Evolutionary conservation across 2,329 filamentous ascomycete genomes (phyloP).

Genomic region (Thelonectria blattea): DNA sequence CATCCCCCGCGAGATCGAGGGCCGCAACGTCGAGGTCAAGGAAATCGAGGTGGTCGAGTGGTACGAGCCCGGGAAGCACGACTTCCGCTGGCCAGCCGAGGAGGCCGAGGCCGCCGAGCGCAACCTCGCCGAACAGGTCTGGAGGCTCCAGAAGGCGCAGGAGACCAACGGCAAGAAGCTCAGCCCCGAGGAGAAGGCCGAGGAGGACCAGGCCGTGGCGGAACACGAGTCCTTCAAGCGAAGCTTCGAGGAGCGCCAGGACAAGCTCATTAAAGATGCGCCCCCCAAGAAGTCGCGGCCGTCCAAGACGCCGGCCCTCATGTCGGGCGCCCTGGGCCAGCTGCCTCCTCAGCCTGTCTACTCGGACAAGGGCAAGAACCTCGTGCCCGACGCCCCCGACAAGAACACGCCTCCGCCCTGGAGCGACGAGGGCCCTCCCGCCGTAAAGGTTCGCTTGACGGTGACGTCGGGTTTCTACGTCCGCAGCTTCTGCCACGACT

Average conservation of each 20-base stretch:
- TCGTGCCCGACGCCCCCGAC: constrained; percentile 56
- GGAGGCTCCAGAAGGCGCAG: constrained; percentile 65
- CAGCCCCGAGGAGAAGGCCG: constrained; percentile 60
- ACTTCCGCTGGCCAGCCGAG: constrained; percentile 77
- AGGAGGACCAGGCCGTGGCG: constrained; percentile 60
- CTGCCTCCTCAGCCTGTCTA: constrained; percentile 55
- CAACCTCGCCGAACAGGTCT: constrained; percentile 75
- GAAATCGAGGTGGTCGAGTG: constrained; percentile 85
- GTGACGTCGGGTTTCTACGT: constrained; percentile 98
- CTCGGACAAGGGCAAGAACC: constrained; percentile 54
- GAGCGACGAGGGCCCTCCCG: constrained; percentile 71
- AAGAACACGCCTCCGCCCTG: constrained; percentile 60
- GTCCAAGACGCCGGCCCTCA: constrained; percentile 50
- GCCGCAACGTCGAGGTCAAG: constrained; percentile 77
- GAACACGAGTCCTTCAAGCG: constrained; percentile 64
- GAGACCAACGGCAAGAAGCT: constrained; percentile 55
- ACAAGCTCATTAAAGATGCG: constrained; percentile 60
- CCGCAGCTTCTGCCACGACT: constrained; percentile 88
- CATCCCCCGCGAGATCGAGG: constrained; percentile 83
- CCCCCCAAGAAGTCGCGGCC: constrained; percentile 44
- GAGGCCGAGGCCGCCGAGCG: constrained; percentile 80
- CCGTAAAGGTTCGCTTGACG: constrained; percentile 84
- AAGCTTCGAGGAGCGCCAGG: constrained; percentile 63
- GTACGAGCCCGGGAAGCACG: constrained; percentile 80
- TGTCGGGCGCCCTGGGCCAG: constrained; percentile 63